Percentiles rank a stretch among this genome's conserved stretches.
Conservation (phyloP, 345 rosid species). For the Brassica rapa region DNA sequence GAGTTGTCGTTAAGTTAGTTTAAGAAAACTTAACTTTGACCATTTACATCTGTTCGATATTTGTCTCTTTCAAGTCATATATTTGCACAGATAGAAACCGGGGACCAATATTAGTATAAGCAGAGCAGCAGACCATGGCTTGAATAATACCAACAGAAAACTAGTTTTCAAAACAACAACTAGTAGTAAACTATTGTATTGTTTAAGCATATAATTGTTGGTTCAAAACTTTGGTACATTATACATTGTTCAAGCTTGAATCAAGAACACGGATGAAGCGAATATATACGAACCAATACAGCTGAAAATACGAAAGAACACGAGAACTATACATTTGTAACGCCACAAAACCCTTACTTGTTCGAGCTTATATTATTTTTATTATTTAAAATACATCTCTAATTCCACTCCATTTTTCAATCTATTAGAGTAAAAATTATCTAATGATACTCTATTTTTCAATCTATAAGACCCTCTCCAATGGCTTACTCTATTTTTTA, state of each 20-base stretch:
- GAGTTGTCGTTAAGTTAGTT: neutral
- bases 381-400: no score
- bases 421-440: no score
- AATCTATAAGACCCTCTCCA: no score
- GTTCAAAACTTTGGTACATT: neutral
- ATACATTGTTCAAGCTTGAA: neutral
- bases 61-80: constrained; percentile 19
- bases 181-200: neutral
- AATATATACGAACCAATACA: neutral
- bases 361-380: no score
- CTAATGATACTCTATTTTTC: no score
- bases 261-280: neutral
- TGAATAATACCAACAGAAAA: neutral
- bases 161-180: neutral
- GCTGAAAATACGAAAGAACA: neutral
- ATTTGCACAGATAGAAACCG: constrained; percentile 13
- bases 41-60: neutral
- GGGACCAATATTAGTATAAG: neutral
- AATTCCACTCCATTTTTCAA: no score
- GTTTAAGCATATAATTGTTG: neutral
- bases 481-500: no score
- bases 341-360: neutral
- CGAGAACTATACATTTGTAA: neutral
- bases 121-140: constrained; percentile 20
- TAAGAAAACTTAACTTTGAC: constrained; percentile 8